Conservation (phyloP, 345 rosid genomes). For the Eucalyptus sp. region DNA sequence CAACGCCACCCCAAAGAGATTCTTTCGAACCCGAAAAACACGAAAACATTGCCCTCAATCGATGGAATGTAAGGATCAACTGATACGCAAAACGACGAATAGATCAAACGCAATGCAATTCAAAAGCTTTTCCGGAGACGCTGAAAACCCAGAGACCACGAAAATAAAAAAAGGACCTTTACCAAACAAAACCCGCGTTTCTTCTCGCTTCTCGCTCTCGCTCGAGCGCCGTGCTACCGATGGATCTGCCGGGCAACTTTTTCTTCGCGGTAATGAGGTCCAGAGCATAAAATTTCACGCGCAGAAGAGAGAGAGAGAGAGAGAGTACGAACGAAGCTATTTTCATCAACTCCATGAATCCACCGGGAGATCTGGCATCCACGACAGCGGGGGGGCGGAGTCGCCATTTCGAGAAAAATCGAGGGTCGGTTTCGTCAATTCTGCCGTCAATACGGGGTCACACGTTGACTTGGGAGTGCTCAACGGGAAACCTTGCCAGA, state of each 20-base stretch:
- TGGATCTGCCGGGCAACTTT: not conserved
- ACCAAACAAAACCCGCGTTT: not conserved
- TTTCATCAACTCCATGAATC: not conserved
- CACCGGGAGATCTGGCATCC: not conserved
- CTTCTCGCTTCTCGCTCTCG: not conserved
- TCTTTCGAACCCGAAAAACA: not conserved
- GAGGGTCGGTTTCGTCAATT: not conserved
- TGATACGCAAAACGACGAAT: not conserved
- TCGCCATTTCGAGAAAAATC: not conserved
- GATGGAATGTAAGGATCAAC: not conserved
- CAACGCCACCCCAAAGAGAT: not conserved
- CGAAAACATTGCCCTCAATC: not conserved
- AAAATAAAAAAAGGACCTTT: not conserved
- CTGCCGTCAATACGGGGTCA: accelerated
- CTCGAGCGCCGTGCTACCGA: not conserved
- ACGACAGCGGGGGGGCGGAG: not conserved
- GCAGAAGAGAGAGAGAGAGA: not conserved
- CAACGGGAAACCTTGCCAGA: not conserved
- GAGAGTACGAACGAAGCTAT: not conserved
- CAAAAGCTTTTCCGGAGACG: not conserved
- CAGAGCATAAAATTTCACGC: not conserved
- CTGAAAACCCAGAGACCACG: not conserved
- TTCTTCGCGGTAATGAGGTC: not conserved
- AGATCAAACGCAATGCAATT: not conserved
- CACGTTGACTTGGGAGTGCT: not conserved